Evolutionary conservation across 805 yeast species (phyloP).

Genomic region (Hanseniaspora lachancei): DNA sequence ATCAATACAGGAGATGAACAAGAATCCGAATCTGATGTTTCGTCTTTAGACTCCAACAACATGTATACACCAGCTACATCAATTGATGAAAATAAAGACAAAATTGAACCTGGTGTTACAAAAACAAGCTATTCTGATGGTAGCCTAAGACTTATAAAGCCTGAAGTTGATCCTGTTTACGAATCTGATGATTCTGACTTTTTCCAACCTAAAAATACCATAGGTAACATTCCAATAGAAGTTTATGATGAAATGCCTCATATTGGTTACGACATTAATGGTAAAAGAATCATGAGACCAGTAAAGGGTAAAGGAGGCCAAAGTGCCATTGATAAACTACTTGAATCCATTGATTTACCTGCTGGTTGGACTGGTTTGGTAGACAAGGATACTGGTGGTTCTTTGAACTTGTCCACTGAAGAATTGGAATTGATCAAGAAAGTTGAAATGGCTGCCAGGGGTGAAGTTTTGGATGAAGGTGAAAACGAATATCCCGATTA

Average conservation of each 20-base stretch:
- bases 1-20: slow-evolving; percentile 23
- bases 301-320: slow-evolving; percentile 50
- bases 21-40: slow-evolving; percentile 38
- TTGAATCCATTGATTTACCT: slow-evolving; percentile 86
- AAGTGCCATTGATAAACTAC: slow-evolving; percentile 76
- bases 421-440: slow-evolving; percentile 80
- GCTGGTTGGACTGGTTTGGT: slow-evolving; percentile 97
- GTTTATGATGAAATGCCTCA: slow-evolving; percentile 97
- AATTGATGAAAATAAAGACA: slow-evolving; percentile 25
- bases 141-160: slow-evolving; percentile 57
- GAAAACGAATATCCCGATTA: slow-evolving; percentile 86
- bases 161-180: slow-evolving; percentile 89
- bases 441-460: slow-evolving; percentile 44
- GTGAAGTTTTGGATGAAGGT: slow-evolving; percentile 67
- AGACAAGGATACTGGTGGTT: slow-evolving; percentile 76
- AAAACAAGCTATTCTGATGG: slow-evolving; percentile 63
- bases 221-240: slow-evolving; percentile 83
- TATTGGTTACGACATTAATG: slow-evolving; percentile 91
- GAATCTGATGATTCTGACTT: slow-evolving; percentile 86
- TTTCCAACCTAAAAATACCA: slow-evolving; percentile 65
- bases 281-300: slow-evolving; percentile 97
- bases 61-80: slow-evolving; percentile 25
- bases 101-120: slow-evolving; percentile 32
- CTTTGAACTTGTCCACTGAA: slow-evolving; percentile 70
- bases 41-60: slow-evolving; percentile 25